Base-by-base conservation (phyloP, 495 filamentous ascomycete genomes). In the Talaromyces trachyspermus region DNA sequence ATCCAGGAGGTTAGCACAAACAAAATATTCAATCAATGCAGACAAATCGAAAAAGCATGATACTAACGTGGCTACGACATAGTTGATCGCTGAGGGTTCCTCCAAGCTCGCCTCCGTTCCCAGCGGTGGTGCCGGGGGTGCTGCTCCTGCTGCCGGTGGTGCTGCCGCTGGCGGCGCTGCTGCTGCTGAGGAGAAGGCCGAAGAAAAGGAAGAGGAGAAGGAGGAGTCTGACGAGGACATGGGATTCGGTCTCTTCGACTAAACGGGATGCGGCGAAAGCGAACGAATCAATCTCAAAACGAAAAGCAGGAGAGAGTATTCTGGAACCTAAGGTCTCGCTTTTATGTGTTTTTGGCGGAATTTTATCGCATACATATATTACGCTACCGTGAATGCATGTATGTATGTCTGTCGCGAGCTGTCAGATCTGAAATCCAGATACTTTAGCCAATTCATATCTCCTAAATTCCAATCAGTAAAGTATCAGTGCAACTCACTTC, bases 241-340 rank as follows among this genome's bases (percentile, higher is more conserved):
- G 92, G 92, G 92, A 64, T 95, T 99, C 79, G 92, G 92, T 85
- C 89, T 99, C 50, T 97, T 97, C 85, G 91, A 96, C 77, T 96
- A 74, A 70, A 57, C 57, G 56, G 23, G 32, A 44, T 10, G 33
- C 17, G 10, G 23, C 14, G 63, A 60, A 60, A 58, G 38, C 32
- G 32, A 50, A 53, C 49, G 48, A 54, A 46, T 53, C 43, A 79
- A 63, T 85, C 84, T 60, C 83, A 90, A 76, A 72, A 75, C 62
- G 74, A 82, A 64, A 79, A 80, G 55, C 80, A 77, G 68, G 82
- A 86, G 70, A 92, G 95, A 80, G 96, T 90, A 66, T 91, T 97
- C 72, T 94, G 97, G 66, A 92, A 97, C 66, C 96, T 97, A 91
- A 92, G 91, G 64, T 95, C 96, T 79, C 77, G 95, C 73, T 65